phyloP scores from a whole-genome alignment of 2,329 filamentous ascomycete species.

The Sphaerostilbella broomeana region DNA sequence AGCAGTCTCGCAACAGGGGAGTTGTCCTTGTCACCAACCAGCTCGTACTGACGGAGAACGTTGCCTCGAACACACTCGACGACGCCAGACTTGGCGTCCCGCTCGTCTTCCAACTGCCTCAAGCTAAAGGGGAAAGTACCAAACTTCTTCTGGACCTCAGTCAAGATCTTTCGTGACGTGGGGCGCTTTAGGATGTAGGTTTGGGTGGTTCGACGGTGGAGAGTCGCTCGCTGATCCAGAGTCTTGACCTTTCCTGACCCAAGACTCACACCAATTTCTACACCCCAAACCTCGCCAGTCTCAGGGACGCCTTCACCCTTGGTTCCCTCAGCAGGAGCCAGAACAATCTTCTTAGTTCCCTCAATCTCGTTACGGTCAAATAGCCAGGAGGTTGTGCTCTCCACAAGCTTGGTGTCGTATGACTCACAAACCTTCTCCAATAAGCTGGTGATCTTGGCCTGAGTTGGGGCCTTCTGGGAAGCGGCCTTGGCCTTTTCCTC shows the following conservation, averaged over 20 bases:
- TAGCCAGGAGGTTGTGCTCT: slow-evolving; percentile 96
- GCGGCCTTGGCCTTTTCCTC: slow-evolving; percentile 94
- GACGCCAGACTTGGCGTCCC: slow-evolving; percentile 89
- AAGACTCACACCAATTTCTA: slow-evolving; percentile 88
- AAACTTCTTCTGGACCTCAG: slow-evolving; percentile 95
- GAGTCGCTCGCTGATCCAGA: slow-evolving; percentile 77
- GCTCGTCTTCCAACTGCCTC: slow-evolving; percentile 93
- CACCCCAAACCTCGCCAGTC: slow-evolving; percentile 91
- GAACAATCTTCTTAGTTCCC: slow-evolving; percentile 93
- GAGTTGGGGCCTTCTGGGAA: slow-evolving; percentile 72
- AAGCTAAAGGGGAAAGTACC: slow-evolving; percentile 96
- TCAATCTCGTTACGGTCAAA: slow-evolving; percentile 98
- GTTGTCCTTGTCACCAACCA: slow-evolving; percentile 88
- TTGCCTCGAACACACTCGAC: slow-evolving; percentile 92
- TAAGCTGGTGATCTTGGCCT: slow-evolving; percentile 78
- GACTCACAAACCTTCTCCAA: slow-evolving; percentile 87
- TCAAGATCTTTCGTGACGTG: slow-evolving; percentile 84
- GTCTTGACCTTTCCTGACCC: slow-evolving; percentile 93
- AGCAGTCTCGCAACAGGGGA: slow-evolving; percentile 78
- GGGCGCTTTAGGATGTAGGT: slow-evolving; percentile 92
- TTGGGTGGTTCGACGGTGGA: slow-evolving; percentile 86
- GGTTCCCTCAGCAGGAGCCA: slow-evolving; percentile 76
- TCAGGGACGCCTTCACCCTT: slow-evolving; percentile 88
- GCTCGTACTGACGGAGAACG: slow-evolving; percentile 92
- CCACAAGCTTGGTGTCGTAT: slow-evolving; percentile 87